A percentile compares a stretch with the other conserved stretches of the same genome.
These are phyloP conservation scores for Cystobasidium slooffiae DNA, from an alignment of 1,284 basidiomycete genomes.

Conservation along the genomic window DNA sequence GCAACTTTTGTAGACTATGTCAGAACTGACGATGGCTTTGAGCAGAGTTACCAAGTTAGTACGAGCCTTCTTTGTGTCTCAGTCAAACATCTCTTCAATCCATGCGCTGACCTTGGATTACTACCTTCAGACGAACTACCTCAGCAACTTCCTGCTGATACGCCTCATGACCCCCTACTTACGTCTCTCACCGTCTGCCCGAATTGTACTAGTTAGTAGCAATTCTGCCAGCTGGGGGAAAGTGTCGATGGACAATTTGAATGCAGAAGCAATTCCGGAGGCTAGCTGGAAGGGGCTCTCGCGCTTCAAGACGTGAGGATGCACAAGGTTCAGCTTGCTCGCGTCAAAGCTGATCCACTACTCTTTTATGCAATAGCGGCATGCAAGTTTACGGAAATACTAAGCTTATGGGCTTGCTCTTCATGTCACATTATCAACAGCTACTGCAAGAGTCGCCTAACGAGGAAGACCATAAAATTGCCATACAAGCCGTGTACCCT, in stretches of 20 bases:
- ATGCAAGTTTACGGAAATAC: constrained; percentile 39
- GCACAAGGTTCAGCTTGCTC: not conserved
- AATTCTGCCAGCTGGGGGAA: constrained; percentile 32
- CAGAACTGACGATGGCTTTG: constrained; percentile 19
- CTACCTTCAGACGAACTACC: constrained; percentile 16
- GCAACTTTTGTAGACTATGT: constrained; percentile 28
- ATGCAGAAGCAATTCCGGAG: constrained; percentile 26
- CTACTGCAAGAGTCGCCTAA: constrained; percentile 8
- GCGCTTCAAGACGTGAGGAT: constrained; percentile 24
- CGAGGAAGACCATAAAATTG: constrained; percentile 34
- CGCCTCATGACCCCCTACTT: constrained; percentile 22
- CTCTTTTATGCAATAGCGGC: constrained; percentile 11
- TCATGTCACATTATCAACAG: constrained; percentile 23
- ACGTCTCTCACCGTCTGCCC: constrained; percentile 3
- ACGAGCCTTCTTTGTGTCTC: not conserved
- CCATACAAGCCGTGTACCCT: constrained; percentile 27
- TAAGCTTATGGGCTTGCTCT: constrained; percentile 35
- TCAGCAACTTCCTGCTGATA: constrained; percentile 26
- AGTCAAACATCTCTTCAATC: not conserved
- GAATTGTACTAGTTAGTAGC: constrained; percentile 18
- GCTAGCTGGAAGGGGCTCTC: constrained; percentile 22
- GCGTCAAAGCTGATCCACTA: not conserved
- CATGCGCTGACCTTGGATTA: not conserved
- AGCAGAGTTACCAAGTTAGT: constrained; percentile 25
- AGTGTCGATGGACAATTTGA: constrained; percentile 28